A percentile compares a stretch with the other conserved stretches of the same genome.
Evolutionary conservation across 176 grass and related monocot genomes (phyloP).

Genomic region (Ensete ventricosum): DNA sequence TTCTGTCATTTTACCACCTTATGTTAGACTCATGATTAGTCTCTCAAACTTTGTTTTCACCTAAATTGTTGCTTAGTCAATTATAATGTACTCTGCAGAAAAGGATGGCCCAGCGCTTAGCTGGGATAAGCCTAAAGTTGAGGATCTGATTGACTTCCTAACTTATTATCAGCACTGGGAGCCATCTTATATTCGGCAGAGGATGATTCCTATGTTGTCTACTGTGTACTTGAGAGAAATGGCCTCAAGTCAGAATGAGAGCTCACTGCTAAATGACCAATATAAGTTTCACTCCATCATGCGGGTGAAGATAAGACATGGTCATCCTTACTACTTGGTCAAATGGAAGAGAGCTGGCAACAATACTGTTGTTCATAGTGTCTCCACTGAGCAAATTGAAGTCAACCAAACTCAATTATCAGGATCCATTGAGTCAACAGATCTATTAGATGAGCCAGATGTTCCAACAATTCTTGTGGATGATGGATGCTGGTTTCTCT

Average conservation of each 20-base stretch:
- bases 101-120: constrained; percentile 30
- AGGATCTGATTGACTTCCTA: constrained; percentile 72
- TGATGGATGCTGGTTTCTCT: constrained; percentile 36
- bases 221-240: constrained; percentile 72
- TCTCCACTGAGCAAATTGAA: not conserved
- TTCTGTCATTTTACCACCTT: not conserved
- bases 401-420: not conserved
- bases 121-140: constrained; percentile 74
- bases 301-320: constrained; percentile 56
- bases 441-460: constrained; percentile 35
- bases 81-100: constrained; percentile 36
- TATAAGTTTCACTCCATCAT: constrained; percentile 78
- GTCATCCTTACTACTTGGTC: constrained; percentile 68
- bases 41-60: not conserved
- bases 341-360: constrained; percentile 51
- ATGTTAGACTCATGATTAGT: no score
- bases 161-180: constrained; percentile 63
- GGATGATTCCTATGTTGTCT: constrained; percentile 70
- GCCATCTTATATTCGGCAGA: constrained; percentile 76
- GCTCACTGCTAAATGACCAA: constrained; percentile 53
- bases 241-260: constrained; percentile 26
- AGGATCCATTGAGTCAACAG: not conserved
- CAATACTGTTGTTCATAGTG: not conserved
- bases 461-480: constrained; percentile 53
- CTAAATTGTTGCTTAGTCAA: not conserved